Evolutionary conservation across 75 land plant species (phyloP).

Genomic region (Chamaecyparis obtusa): DNA sequence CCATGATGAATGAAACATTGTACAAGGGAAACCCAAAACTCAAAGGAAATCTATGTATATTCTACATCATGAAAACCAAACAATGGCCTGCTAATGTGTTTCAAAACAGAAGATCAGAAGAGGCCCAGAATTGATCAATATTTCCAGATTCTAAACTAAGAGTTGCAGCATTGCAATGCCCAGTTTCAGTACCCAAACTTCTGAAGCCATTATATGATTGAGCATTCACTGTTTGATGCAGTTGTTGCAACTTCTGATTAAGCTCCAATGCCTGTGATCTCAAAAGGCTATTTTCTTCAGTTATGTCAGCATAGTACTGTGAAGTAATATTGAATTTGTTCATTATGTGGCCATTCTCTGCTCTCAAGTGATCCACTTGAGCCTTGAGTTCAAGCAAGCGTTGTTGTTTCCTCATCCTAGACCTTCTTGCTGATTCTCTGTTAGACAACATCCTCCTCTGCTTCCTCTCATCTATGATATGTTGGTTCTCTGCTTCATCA

Average conservation of each 20-base stretch:
- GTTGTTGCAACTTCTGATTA: constrained; percentile 37
- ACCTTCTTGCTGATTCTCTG: constrained; percentile 70
- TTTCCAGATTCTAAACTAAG: not conserved
- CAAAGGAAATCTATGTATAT: not conserved
- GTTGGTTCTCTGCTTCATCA: constrained; percentile 56
- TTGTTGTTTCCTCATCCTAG: constrained; percentile 65
- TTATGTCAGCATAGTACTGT: constrained; percentile 37
- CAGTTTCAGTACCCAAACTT: not conserved
- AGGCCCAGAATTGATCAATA: not conserved
- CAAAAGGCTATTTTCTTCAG: constrained; percentile 46
- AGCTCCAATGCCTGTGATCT: constrained; percentile 44
- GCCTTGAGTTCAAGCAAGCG: constrained; percentile 72
- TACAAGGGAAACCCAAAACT: not conserved
- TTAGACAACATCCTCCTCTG: constrained; percentile 71
- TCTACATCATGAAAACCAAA: not conserved
- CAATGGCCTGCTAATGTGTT: not conserved
- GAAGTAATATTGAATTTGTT: constrained; percentile 46
- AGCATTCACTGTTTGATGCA: not conserved
- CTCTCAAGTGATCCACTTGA: constrained; percentile 51
- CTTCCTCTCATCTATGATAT: constrained; percentile 42
- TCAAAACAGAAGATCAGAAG: constrained; percentile 9
- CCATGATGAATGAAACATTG: not conserved
- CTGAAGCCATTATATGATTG: not conserved
- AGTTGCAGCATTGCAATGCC: constrained; percentile 5
- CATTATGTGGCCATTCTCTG: constrained; percentile 46